Evolutionary conservation across 169 alveolate species (phyloP), one percentile per base, ranked within the genome.

Genomic region (Cyclospora cayetanensis): DNA sequence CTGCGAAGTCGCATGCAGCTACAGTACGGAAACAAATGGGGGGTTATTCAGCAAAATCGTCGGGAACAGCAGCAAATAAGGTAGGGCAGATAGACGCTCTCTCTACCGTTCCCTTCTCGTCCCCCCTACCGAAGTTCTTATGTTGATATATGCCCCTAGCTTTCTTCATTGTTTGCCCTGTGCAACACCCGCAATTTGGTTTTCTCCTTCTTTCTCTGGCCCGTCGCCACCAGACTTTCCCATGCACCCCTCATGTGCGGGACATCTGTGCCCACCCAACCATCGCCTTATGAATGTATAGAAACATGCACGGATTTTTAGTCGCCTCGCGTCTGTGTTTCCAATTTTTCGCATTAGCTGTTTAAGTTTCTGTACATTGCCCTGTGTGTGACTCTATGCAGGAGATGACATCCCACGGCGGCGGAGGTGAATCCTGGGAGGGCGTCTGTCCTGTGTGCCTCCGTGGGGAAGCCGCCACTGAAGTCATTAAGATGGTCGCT

Each of bases 391-490:
- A n/a, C 41, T 39, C 18, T n/a, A 39, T n/a, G 63, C 42, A 35
- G 63, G 85, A 37, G 70, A 1, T 9, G 70, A 1, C 31, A 11
- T 34, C 37, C 35, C 1, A 18, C 84, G 12, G 88, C 72, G 22
- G n/a, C 41, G 31, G 37, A 34, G 42, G 88, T 27, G 91, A 52
- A 25, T 11, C 68, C 66, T 84, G 91, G 91, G 91, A 84, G 31
- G 91, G 91, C 29, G 65, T 84, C n/a, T 84, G 91, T 27, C 91
- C 91, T 11, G 83, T 84, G 1, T 84, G 91, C 46, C 52, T 46
- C 41, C 63, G 65, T 5, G 91, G 91, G 27, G 91, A 84, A 53
- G 50, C 70, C 4, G 50, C 80, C 29, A 53, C 74, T 42, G 53
- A 53, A 25, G 66, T 42, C 27, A 55, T 25, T 25, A 77, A 77